Conservation (phyloP, 1,139 yeast genomes). For the Candida sanyaensis region DNA sequence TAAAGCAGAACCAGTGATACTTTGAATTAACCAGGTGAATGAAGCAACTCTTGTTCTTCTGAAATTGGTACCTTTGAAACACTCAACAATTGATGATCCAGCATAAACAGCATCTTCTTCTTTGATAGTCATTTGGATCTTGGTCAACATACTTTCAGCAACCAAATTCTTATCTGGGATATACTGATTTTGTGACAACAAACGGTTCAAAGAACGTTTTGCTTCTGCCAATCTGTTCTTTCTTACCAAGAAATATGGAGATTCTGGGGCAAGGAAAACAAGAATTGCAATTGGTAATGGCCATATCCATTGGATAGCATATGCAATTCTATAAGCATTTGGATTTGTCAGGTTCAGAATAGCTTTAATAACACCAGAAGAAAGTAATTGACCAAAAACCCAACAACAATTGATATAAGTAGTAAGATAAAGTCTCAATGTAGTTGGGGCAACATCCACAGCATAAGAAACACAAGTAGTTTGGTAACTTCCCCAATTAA, state of each 20-base stretch:
- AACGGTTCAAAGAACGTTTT: constrained; percentile 31
- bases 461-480: constrained; percentile 52
- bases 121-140: constrained; percentile 44
- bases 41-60: constrained; percentile 59
- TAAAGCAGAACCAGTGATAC: constrained; percentile 52
- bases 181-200: constrained; percentile 34
- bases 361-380: constrained; percentile 48
- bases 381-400: constrained; percentile 53
- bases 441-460: constrained; percentile 52
- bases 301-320: constrained; percentile 63
- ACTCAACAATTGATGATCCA: constrained; percentile 42
- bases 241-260: constrained; percentile 47
- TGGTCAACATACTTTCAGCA: constrained; percentile 42
- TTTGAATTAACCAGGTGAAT: constrained; percentile 51
- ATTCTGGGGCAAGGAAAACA: constrained; percentile 40
- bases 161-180: constrained; percentile 37
- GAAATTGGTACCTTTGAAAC: constrained; percentile 50
- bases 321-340: constrained; percentile 41
- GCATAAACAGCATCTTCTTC: constrained; percentile 40
- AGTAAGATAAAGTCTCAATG: constrained; percentile 49
- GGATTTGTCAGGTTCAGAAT: constrained; percentile 27
- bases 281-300: constrained; percentile 49
- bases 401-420: constrained; percentile 50
- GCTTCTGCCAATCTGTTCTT: constrained; percentile 37
- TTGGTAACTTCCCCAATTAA: constrained; percentile 57